phyloP scores from a whole-genome alignment of 2,329 filamentous ascomycete genomes.

The Penicillium hordei region DNA sequence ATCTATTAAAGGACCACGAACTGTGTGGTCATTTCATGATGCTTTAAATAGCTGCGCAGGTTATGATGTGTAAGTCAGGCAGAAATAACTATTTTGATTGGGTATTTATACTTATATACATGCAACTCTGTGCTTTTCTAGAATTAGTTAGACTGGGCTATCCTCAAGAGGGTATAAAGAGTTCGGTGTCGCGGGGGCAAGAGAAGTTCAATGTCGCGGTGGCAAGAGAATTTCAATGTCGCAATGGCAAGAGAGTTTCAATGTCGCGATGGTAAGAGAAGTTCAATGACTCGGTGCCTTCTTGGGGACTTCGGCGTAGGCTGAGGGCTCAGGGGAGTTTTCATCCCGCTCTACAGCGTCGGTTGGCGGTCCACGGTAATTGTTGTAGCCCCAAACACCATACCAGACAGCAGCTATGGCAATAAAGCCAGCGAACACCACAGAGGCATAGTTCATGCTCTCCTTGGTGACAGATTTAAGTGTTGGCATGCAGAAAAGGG shows the following conservation, averaged over 20 bases:
- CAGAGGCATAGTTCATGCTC: constrained; percentile 71
- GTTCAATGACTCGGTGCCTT: neutral
- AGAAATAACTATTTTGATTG: neutral
- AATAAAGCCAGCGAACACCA: constrained; percentile 69
- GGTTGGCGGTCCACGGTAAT: constrained; percentile 42
- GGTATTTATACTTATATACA: constrained; percentile 4
- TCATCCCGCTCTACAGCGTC: constrained; percentile 25
- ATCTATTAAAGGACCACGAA: neutral
- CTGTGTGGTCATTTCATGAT: no score
- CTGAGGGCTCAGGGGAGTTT: neutral
- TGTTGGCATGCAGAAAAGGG: constrained; percentile 62
- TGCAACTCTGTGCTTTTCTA: neutral
- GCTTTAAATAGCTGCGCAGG: no score
- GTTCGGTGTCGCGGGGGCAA: neutral
- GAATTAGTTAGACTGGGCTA: neutral
- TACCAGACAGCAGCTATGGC: constrained; percentile 66
- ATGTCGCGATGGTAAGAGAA: no score
- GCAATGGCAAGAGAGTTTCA: neutral
- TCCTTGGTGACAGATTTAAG: constrained; percentile 58
- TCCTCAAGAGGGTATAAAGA: neutral
- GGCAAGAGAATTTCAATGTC: neutral
- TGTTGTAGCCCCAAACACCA: constrained; percentile 65
- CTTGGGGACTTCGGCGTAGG: constrained; percentile 6
- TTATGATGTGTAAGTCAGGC: neutral
- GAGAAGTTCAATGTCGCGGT: neutral